Percentiles rank a stretch among this genome's conserved stretches.
These are phyloP conservation scores for Epichloe elymi DNA, from an alignment of 2,329 filamentous ascomycete genomes.

Conservation along the genomic window DNA sequence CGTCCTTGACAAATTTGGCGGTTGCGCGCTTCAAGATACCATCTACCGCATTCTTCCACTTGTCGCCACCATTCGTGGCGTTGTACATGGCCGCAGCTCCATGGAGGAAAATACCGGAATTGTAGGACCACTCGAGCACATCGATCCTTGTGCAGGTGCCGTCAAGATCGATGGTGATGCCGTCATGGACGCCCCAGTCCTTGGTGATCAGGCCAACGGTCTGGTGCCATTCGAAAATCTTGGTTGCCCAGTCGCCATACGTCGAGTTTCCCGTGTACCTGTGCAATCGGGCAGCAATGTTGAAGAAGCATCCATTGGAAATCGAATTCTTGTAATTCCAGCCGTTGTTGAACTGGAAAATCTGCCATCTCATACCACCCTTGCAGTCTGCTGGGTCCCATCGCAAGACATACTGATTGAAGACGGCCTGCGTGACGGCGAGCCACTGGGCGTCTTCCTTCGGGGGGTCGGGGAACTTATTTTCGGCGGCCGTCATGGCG, in stretches of 20 bases:
- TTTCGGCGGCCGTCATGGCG: conserved; percentile 65
- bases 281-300: conserved; percentile 56
- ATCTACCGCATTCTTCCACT: conserved; percentile 45
- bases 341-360: conserved; percentile 64
- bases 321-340: conserved; percentile 57
- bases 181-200: conserved; percentile 42
- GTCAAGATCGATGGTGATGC: conserved; percentile 23
- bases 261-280: conserved; percentile 68
- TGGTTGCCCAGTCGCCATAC: conserved; percentile 64
- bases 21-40: conserved; percentile 41
- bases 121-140: conserved; percentile 55
- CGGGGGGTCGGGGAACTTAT: conserved; percentile 57
- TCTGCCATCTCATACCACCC: conserved; percentile 77
- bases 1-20: conserved; percentile 38
- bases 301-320: conserved; percentile 58
- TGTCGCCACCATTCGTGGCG: conserved; percentile 33
- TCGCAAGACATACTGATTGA: conserved; percentile 60
- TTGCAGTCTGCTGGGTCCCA: conserved; percentile 54
- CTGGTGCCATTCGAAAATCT: conserved; percentile 53
- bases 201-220: conserved; percentile 41
- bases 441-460: conserved; percentile 55
- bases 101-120: conserved; percentile 52
- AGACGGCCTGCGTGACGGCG: conserved; percentile 64
- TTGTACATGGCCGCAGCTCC: conserved; percentile 50
- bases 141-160: conserved; percentile 39